Evolutionary conservation across 1,284 basidiomycete species (phyloP), one percentile per base, ranked within the genome.

Genomic region (Leccinum fallax): DNA sequence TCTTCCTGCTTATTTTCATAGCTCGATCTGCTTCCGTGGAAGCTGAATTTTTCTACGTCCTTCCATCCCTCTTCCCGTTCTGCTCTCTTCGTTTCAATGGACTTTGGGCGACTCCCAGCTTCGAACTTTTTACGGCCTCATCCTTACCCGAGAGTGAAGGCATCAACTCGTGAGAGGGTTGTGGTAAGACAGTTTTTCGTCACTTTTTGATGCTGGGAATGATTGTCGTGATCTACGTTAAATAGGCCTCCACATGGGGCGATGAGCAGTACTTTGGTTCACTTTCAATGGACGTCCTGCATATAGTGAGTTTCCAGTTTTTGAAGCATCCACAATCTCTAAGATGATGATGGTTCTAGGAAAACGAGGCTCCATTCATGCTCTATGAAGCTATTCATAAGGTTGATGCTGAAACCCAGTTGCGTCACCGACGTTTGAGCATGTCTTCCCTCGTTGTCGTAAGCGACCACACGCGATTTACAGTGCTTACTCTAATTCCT

Each of bases 101-200:
- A 74, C 28, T 34, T 49, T 1, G 55, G 53, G 0, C 53, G 62
- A 0, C 62, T 73, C 0, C 74, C 71, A 3, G 59, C 67, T 30
- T 75, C 73, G 0, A 69, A 76, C 40, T 53, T 76, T 3, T 54
- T 71, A 28, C 58, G 71, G 19, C 75, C 61, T 34, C 71, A 73
- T 59, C 71, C 71, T 40, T 72, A 72, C 60, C 71, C 71, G 43
- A 73, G 74, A 51, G 46, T 52, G 19, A 73, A 70, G 34, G 51
- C 36, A 5, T 68, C 67, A 62, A 28, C 53, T 53, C 71, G 65
- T 63, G 71, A 73, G 68, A 72, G 63, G 63, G 57, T 73, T 36
- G 13, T 32, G 63, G 74, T 74, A 40, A 13, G 71, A 59, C 53
- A 15, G 43, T 9, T 28, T 60, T 48, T 8, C 54, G 10, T 62